These are phyloP conservation scores for Populus alba DNA, from an alignment of 345 rosid species.

Conservation along the genomic window DNA sequence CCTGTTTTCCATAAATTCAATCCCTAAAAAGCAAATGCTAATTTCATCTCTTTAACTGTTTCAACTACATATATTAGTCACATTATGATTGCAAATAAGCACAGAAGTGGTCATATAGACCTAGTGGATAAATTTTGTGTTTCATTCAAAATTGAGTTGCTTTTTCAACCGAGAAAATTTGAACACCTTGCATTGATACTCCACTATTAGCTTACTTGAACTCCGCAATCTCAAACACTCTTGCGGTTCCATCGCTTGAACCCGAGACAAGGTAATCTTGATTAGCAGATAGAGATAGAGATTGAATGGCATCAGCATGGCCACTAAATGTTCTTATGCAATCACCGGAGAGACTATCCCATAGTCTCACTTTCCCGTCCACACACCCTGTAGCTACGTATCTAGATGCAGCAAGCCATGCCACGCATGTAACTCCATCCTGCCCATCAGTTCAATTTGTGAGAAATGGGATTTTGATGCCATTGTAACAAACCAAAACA, in stretches of 20 bases:
- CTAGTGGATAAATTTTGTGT: no score
- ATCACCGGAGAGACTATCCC: conserved; percentile 83
- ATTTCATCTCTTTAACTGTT: no score
- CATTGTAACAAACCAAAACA: neutral
- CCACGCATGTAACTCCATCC: conserved; percentile 77
- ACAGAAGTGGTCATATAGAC: no score
- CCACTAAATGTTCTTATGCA: conserved; percentile 62
- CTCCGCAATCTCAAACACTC: conserved; percentile 69
- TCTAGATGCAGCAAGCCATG: conserved; percentile 71
- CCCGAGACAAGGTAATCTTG: conserved; percentile 59
- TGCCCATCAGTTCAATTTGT: conserved; percentile 21
- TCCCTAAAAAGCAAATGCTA: no score
- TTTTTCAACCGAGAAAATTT: neutral
- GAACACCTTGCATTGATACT: neutral
- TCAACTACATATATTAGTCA: no score
- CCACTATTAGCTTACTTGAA: conserved; percentile 16
- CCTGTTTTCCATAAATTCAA: no score
- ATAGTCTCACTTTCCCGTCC: conserved; percentile 66
- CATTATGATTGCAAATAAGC: no score
- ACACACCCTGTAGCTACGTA: conserved; percentile 73
- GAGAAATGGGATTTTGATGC: neutral
- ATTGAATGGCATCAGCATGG: conserved; percentile 58
- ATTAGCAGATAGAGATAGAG: conserved; percentile 48
- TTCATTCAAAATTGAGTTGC: no score
- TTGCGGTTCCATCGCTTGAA: conserved; percentile 69